Percentiles rank a stretch among this genome's conserved stretches.
phyloP scores from a whole-genome alignment of 176 grass and related monocot species.

The Bonia amplexicaulis region DNA sequence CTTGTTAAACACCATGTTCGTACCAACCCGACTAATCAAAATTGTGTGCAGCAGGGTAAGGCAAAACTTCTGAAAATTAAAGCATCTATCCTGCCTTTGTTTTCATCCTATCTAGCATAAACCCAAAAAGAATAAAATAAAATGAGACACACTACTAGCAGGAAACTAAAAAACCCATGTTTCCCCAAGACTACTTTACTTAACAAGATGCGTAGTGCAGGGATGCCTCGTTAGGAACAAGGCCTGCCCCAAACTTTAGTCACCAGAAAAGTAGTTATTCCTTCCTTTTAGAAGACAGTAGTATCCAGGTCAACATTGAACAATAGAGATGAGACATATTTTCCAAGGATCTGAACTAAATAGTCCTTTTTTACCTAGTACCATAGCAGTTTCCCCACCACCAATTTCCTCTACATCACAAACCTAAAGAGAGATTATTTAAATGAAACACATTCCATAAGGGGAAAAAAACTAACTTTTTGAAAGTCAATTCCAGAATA shows the following conservation, averaged over 20 bases:
- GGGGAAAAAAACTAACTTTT: slow-evolving; percentile 53
- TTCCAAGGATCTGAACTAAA: neutral
- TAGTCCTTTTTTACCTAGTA: neutral
- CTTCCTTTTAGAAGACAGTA: neutral
- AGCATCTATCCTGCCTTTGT: neutral
- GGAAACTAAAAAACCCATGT: neutral
- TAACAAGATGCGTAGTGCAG: neutral
- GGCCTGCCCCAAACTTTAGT: neutral
- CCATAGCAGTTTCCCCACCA: neutral
- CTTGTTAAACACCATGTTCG: neutral
- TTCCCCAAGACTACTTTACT: neutral
- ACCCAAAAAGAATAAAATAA: slow-evolving; percentile 4
- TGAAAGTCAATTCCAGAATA: slow-evolving; percentile 97
- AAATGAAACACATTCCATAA: neutral
- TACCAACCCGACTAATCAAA: neutral
- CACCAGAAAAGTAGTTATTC: neutral
- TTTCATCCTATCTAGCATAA: neutral
- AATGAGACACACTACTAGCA: neutral
- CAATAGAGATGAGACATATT: neutral
- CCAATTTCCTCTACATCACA: neutral
- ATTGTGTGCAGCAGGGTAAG: neutral
- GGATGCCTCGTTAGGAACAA: slow-evolving; percentile 1
- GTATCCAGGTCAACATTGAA: neutral
- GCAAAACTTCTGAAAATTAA: neutral
- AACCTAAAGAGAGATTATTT: neutral